Evolutionary conservation across 768 basidiomycete genomes (phyloP).

Genomic region (Hypsizygus marmoreus): DNA sequence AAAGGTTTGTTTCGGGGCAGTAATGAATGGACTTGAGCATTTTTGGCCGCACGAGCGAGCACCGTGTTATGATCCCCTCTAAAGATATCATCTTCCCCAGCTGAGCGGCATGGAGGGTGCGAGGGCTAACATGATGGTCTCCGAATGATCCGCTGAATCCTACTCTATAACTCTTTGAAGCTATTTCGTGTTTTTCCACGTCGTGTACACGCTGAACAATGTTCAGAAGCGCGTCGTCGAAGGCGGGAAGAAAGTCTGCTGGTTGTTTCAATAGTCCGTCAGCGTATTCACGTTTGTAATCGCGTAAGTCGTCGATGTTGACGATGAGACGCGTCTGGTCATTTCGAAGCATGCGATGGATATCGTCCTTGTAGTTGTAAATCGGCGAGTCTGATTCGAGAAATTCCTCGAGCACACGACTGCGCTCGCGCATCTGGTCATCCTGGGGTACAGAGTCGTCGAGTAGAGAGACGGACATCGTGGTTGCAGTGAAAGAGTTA

Average conservation of each 20-base stretch:
- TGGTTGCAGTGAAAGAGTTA: constrained; percentile 10
- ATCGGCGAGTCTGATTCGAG: constrained; percentile 64
- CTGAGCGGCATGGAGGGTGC: constrained; percentile 85
- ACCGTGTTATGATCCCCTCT: constrained; percentile 97
- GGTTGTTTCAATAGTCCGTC: constrained; percentile 91
- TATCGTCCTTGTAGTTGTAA: constrained; percentile 85
- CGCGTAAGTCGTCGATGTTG: constrained; percentile 94
- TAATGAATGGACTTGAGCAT: constrained; percentile 98
- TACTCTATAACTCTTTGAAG: constrained; percentile 79
- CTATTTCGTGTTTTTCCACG: constrained; percentile 77
- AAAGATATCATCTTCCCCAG: constrained; percentile 96
- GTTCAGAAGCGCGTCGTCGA: constrained; percentile 80
- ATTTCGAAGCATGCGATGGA: constrained; percentile 77
- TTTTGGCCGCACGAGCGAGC: constrained; percentile 97
- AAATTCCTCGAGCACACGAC: constrained; percentile 83
- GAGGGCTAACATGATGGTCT: constrained; percentile 95
- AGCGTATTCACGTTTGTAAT: constrained; percentile 85
- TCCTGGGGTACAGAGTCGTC: constrained; percentile 70
- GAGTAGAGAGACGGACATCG: constrained; percentile 46
- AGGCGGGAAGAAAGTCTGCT: constrained; percentile 82
- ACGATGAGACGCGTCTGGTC: constrained; percentile 89
- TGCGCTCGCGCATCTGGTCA: constrained; percentile 71
- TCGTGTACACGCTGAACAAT: constrained; percentile 78
- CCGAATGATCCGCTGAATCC: constrained; percentile 97
- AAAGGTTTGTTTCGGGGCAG: constrained; percentile 82